Evolutionary conservation across 768 basidiomycete species (phyloP), one percentile per base, ranked within the genome.

Genomic region (Neoboletus magnificus): DNA sequence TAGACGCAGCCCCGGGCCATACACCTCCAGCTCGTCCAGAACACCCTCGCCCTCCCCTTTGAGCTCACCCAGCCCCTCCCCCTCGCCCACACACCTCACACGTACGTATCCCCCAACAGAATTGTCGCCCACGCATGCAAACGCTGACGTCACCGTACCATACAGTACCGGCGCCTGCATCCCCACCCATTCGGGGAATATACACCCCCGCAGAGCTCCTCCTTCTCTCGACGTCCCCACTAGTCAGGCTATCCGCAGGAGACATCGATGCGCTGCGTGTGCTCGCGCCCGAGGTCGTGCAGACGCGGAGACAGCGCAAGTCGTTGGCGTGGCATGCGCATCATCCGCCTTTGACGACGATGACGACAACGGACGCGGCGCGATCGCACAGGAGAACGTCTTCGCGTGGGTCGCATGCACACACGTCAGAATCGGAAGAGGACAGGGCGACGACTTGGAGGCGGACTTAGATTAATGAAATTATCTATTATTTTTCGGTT

Each of bases 201-300:
- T 73, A 72, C 51, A 61, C 65, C 2, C 66, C 62, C 29, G 53
- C 58, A 7, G 59, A 73, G 27, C 59, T 72, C 16, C 16, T 73
- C 35, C 22, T 48, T 0, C 57, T 73, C 25, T 44, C 67, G 4
- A 23, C 50, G 1, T 69, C 70, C 3, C 67, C 67, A 15, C 55
- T 71, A 5, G 46, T 58, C 12, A 56, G 47, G 32, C 45, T 63
- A 4, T 56, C 59, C 2, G 36, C 33, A 7, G 36, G 9, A 1
- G 48, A 57, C 9, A 22, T 58, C 15, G 57, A 55, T 6, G 44
- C 48, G 1, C 35, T 71, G 9, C 65, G 64, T 2, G 47, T 37
- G 3, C 36, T 47, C 22, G 71, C 49, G 22, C 70, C 70, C 23
- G 71, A 71, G 59, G 50, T 71, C 39, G 45, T 72, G 29, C 60